Evolutionary conservation across 208 protist genomes (phyloP).

Genomic region (Leishmania tarentolae): DNA sequence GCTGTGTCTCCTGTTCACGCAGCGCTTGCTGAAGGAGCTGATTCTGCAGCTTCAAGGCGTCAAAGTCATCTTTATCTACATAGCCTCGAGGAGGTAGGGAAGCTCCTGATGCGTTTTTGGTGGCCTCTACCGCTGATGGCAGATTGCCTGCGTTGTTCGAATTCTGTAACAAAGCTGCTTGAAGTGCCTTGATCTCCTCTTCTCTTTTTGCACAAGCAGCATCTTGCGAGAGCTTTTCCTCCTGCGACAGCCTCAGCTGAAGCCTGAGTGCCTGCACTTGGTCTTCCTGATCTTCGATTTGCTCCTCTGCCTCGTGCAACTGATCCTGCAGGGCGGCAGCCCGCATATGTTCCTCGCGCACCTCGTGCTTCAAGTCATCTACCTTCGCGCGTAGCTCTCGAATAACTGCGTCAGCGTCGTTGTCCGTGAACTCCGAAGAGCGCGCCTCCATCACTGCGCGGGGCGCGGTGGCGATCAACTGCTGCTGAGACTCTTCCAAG

Average conservation of each 20-base stretch:
- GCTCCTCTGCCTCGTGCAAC: constrained; percentile 30
- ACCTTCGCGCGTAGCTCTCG: constrained; percentile 17
- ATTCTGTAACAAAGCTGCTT: constrained; percentile 28
- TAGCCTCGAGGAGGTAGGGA: constrained; percentile 25
- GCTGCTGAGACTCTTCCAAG: constrained; percentile 11
- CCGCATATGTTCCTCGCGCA: constrained; percentile 28
- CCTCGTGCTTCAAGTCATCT: constrained; percentile 17
- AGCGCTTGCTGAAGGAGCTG: constrained; percentile 61
- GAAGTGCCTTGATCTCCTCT: constrained; percentile 44
- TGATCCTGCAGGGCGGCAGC: constrained; percentile 24
- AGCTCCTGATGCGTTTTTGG: not conserved
- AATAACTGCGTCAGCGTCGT: constrained; percentile 8
- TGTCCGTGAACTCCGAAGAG: not conserved
- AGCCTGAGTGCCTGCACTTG: constrained; percentile 38
- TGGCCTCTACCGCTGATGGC: not conserved
- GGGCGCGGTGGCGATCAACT: not conserved
- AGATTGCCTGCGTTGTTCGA: not conserved
- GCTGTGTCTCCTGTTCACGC: constrained; percentile 36
- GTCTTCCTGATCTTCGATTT: constrained; percentile 34
- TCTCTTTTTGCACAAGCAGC: constrained; percentile 33
- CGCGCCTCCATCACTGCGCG: not conserved
- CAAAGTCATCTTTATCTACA: constrained; percentile 65
- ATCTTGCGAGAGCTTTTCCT: constrained; percentile 37
- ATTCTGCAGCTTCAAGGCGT: constrained; percentile 57
- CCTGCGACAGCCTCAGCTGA: constrained; percentile 36